Conservation (phyloP, 208 protist genomes). For the Acanthamoeba polyphaga region DNA sequence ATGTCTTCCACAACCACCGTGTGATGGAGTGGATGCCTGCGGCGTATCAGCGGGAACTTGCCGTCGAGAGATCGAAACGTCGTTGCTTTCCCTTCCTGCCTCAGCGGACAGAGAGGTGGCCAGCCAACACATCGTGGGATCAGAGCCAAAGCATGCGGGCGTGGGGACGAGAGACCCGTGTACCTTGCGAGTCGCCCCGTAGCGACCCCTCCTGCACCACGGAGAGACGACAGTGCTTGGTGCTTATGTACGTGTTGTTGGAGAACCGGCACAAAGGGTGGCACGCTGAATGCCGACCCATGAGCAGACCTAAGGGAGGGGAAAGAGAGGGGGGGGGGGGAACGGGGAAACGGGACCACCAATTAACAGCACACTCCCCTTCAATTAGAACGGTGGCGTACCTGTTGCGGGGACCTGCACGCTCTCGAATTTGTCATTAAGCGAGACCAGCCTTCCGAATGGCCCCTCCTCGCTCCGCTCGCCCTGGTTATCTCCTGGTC, state of each 20-base stretch:
- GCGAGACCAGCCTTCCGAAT: neutral
- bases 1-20: too few species aligned
- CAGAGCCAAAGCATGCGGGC: too few species aligned
- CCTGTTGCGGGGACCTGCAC: neutral
- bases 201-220: neutral
- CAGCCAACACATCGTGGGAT: too few species aligned
- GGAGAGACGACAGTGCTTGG: neutral
- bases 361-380: too few species aligned
- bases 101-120: too few species aligned
- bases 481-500: neutral
- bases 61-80: too few species aligned
- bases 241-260: neutral
- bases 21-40: too few species aligned
- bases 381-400: neutral
- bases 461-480: neutral
- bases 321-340: neutral
- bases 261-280: neutral
- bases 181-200: neutral
- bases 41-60: too few species aligned
- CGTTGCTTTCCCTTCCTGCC: too few species aligned
- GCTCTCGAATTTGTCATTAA: neutral
- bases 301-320: neutral
- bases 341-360: too few species aligned
- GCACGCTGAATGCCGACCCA: slow-evolving; percentile 1
- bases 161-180: neutral